Evolutionary conservation across 371 early-diverging fungal species (phyloP).

Genomic region (Syncephalis plumigaleata): DNA sequence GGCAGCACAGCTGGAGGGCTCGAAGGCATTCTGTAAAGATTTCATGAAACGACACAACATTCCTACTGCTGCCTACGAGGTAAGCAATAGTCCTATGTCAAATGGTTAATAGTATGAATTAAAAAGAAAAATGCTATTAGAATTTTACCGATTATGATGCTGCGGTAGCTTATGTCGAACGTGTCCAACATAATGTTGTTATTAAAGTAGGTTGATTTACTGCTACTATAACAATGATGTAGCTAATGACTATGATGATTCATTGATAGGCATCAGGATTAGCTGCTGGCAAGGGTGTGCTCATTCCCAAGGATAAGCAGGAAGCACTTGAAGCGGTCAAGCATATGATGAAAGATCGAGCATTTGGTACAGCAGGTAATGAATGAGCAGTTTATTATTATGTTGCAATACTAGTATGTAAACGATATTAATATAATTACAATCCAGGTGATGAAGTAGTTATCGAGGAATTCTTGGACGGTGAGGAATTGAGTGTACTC

Average conservation of each 20-base stretch:
- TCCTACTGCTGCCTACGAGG: constrained; percentile 86
- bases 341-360: constrained; percentile 71
- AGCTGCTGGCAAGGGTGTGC: constrained; percentile 94
- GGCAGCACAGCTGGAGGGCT: constrained; percentile 90
- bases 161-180: constrained; percentile 54
- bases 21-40: constrained; percentile 94
- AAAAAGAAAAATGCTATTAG: no score
- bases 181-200: constrained; percentile 46
- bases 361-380: constrained; percentile 76
- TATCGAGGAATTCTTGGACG: constrained; percentile 84
- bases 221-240: neutral
- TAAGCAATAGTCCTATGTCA: constrained; percentile 9
- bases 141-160: constrained; percentile 74
- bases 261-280: constrained; percentile 73
- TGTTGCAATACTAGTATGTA: neutral
- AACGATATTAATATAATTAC: neutral
- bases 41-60: constrained; percentile 92
- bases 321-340: constrained; percentile 78
- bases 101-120: neutral
- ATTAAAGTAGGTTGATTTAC: constrained; percentile 29
- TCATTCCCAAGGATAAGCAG: constrained; percentile 69
- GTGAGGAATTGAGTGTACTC: constrained; percentile 82
- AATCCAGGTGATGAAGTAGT: constrained; percentile 71
- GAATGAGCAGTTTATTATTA: neutral
- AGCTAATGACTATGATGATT: neutral